These are phyloP conservation scores for Rhizopogon salebrosus DNA, from an alignment of 768 basidiomycete genomes.

Conservation along the genomic window DNA sequence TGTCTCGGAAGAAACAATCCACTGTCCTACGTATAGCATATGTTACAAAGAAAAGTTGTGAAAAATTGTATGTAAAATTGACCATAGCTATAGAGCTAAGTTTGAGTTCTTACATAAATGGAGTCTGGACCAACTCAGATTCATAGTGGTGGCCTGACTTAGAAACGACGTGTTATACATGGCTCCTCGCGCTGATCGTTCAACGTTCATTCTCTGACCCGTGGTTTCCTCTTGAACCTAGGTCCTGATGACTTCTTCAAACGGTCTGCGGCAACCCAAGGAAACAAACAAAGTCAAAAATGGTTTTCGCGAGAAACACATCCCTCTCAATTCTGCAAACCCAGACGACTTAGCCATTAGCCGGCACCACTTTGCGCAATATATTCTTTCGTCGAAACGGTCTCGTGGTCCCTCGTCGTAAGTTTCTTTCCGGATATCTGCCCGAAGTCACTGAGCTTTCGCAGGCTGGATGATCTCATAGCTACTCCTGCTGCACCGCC, in stretches of 20 bases:
- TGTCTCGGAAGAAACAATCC: too few relatives aligned
- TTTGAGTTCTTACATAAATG: too few relatives aligned
- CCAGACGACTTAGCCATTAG: conserved; percentile 23
- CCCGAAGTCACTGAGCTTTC: conserved; percentile 8
- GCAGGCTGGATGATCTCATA: conserved; percentile 18
- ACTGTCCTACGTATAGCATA: too few relatives aligned
- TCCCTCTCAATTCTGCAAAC: conserved; percentile 8
- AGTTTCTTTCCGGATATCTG: conserved; percentile 5
- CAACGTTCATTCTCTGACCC: too few relatives aligned
- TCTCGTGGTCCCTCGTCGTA: conserved; percentile 37
- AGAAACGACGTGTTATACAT: too few relatives aligned
- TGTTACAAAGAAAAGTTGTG: too few relatives aligned
- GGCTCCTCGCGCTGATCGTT: too few relatives aligned
- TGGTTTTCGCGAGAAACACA: conserved; percentile 18
- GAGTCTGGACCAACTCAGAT: too few relatives aligned
- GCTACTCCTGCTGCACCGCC: conserved; percentile 1
- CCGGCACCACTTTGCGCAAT: conserved; percentile 33
- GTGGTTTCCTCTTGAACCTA: background rate
- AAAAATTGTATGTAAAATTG: too few relatives aligned
- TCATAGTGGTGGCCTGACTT: too few relatives aligned
- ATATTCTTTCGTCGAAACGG: conserved; percentile 35
- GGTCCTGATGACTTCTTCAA: conserved; percentile 4
- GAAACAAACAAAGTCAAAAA: conserved; percentile 10
- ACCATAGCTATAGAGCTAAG: too few relatives aligned
- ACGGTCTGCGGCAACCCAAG: conserved; percentile 10